Evolutionary conservation across 176 grass and related monocot species (phyloP).

Genomic region (Oryza coarctata): DNA sequence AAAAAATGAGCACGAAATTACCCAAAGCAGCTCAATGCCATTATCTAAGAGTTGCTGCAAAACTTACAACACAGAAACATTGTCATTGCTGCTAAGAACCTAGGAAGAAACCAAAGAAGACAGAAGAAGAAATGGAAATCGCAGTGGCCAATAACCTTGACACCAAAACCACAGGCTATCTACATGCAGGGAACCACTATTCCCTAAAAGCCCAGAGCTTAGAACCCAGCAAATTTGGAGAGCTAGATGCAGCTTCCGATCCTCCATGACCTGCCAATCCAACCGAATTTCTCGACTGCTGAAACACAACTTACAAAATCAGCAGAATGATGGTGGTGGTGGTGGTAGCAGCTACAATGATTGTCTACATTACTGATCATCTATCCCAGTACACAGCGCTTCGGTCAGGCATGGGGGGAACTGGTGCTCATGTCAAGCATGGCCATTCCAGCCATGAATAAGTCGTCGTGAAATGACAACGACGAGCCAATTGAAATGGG

Average conservation of each 20-base stretch:
- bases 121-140: constrained; percentile 9
- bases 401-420: not conserved
- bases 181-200: constrained; percentile 26
- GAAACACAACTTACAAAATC: constrained; percentile 43
- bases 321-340: constrained; percentile 1
- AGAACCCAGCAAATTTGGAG: not conserved
- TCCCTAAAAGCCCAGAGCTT: constrained; percentile 1
- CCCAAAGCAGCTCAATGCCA: constrained; percentile 37
- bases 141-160: constrained; percentile 28
- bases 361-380: constrained; percentile 27
- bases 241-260: constrained; percentile 28
- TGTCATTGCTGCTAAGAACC: constrained; percentile 29
- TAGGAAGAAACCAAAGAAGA: constrained; percentile 32
- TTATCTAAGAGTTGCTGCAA: constrained; percentile 28
- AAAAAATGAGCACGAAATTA: not conserved
- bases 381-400: not conserved
- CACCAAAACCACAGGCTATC: constrained; percentile 43
- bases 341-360: not conserved
- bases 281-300: constrained; percentile 33
- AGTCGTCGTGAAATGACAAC: constrained; percentile 47
- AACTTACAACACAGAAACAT: constrained; percentile 34
- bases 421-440: constrained; percentile 48
- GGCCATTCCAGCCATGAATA: constrained; percentile 64
- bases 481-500: constrained; percentile 30
- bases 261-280: constrained; percentile 19